phyloP scores from a whole-genome alignment of 108 stramenopile species.

The Licmophora abbreviata region DNA sequence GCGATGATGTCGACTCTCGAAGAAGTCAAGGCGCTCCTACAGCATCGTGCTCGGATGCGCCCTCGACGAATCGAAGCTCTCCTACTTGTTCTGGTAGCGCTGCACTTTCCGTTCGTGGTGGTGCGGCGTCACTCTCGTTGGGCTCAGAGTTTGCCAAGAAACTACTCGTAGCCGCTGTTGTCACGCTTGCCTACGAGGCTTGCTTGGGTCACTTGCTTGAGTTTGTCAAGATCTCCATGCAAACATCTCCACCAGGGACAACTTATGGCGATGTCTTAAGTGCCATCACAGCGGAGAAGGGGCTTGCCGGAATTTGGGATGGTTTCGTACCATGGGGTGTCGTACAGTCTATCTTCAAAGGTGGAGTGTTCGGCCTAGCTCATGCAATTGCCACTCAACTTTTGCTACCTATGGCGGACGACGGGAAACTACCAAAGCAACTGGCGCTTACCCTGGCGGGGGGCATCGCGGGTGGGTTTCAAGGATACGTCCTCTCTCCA shows the following conservation, averaged over 20 bases:
- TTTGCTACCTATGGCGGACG: conserved; percentile 18
- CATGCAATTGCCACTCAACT: conserved; percentile 16
- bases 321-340: conserved; percentile 69
- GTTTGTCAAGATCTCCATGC: conserved; percentile 50
- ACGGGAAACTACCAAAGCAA: conserved; percentile 7
- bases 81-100: background rate
- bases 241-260: conserved; percentile 21
- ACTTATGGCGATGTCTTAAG: conserved; percentile 17
- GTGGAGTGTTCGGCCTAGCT: conserved; percentile 42
- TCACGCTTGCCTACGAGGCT: conserved; percentile 38
- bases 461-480: conserved; percentile 41
- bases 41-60: too few relatives aligned
- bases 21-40: background rate
- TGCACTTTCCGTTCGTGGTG: conserved; percentile 6
- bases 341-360: conserved; percentile 42
- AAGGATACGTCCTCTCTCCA: conserved; percentile 51
- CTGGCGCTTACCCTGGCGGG: conserved; percentile 35
- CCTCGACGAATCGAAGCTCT: background rate
- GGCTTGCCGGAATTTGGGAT: conserved; percentile 50
- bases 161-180: conserved; percentile 29
- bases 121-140: conserved; percentile 2
- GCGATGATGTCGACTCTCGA: conserved; percentile 4
- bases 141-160: conserved; percentile 16
- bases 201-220: conserved; percentile 34
- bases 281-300: conserved; percentile 40